These are phyloP conservation scores for Thelonectria blattea DNA, from an alignment of 2,329 filamentous ascomycete species.

Conservation along the genomic window DNA sequence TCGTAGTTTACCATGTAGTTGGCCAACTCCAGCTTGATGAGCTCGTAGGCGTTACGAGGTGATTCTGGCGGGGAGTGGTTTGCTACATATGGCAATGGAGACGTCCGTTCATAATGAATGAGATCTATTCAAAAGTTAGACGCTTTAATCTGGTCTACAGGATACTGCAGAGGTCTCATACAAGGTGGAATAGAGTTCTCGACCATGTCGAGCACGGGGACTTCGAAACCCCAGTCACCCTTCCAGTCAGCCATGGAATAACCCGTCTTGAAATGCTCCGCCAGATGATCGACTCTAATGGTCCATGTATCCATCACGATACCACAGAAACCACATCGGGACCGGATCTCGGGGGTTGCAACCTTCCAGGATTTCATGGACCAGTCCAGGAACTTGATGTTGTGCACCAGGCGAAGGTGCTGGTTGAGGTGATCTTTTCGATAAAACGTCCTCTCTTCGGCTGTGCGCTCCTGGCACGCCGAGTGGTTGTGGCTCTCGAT, in stretches of 20 bases:
- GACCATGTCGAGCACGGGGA: constrained; percentile 65
- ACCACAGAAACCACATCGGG: constrained; percentile 70
- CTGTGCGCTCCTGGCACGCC: constrained; percentile 69
- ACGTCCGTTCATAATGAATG: constrained; percentile 67
- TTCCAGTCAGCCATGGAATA: constrained; percentile 73
- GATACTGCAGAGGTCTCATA: constrained; percentile 52
- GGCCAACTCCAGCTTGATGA: constrained; percentile 63
- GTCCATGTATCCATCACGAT: constrained; percentile 67
- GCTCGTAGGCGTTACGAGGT: constrained; percentile 64
- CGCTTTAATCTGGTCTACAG: constrained; percentile 44
- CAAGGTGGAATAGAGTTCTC: constrained; percentile 72
- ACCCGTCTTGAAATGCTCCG: constrained; percentile 72
- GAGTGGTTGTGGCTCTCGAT: constrained; percentile 65
- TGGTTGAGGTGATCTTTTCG: constrained; percentile 72
- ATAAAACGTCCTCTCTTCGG: constrained; percentile 69
- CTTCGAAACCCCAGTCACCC: constrained; percentile 72
- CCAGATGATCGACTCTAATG: constrained; percentile 65
- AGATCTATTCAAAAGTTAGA: constrained; percentile 61
- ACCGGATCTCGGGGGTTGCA: constrained; percentile 65
- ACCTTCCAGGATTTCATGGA: constrained; percentile 71
- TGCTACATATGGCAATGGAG: constrained; percentile 60
- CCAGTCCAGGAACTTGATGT: constrained; percentile 65
- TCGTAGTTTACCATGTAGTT: constrained; percentile 56
- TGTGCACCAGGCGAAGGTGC: constrained; percentile 67
- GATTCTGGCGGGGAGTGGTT: constrained; percentile 51